Percentiles rank a stretch among this genome's conserved stretches.
Evolutionary conservation across 2,329 filamentous ascomycete species (phyloP).

Genomic region (Dendryphion nanum): DNA sequence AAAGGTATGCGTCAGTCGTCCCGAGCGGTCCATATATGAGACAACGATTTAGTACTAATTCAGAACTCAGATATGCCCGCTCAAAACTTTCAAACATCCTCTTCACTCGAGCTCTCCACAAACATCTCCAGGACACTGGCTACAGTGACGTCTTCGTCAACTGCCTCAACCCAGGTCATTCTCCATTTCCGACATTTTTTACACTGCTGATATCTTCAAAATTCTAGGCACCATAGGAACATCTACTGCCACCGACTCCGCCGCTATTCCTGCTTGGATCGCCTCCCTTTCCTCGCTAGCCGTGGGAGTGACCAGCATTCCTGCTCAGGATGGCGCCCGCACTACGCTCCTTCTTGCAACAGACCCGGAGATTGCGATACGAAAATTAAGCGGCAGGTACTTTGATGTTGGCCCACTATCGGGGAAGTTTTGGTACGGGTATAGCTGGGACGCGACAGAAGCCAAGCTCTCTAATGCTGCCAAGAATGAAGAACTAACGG

Average conservation of each 20-base stretch:
- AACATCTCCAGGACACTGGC: not conserved
- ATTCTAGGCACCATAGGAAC: not conserved
- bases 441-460: not conserved
- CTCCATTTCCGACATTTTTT: not conserved
- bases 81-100: not conserved
- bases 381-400: not conserved
- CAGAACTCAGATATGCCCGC: not conserved
- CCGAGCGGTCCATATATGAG: not conserved
- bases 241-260: not conserved
- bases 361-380: not conserved
- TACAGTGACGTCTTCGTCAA: not conserved
- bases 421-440: not conserved
- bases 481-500: not conserved
- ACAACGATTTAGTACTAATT: not conserved
- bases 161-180: not conserved
- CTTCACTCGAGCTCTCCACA: not conserved
- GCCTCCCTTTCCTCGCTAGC: not conserved
- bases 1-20: not conserved
- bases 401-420: not conserved
- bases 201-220: not conserved
- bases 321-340: not conserved
- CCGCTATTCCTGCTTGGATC: not conserved
- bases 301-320: not conserved
- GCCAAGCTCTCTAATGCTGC: not conserved
- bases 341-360: not conserved